Conservation (phyloP, 2,329 filamentous ascomycete genomes). For the Fusarium nelsonii region DNA sequence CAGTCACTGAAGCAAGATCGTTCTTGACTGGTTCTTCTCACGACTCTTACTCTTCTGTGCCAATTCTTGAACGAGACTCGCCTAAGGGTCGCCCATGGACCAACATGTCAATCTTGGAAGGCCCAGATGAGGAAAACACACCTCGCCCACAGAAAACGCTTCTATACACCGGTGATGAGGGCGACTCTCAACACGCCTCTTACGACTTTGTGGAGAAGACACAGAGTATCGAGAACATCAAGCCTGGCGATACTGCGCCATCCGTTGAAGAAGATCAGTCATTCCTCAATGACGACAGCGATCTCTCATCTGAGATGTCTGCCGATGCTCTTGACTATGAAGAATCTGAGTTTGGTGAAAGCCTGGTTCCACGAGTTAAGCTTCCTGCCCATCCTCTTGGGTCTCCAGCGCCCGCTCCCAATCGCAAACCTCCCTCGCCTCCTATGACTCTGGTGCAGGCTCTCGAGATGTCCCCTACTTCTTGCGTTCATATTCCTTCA, state of each 20-base stretch:
- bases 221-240: conserved; percentile 62
- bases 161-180: conserved; percentile 29
- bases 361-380: conserved; percentile 32
- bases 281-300: conserved; percentile 66
- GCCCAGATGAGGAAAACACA: conserved; percentile 57
- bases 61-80: conserved; percentile 77
- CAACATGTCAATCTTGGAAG: conserved; percentile 66
- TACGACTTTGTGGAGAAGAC: conserved; percentile 68
- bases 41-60: conserved; percentile 81
- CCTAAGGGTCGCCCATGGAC: conserved; percentile 68
- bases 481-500: conserved; percentile 42
- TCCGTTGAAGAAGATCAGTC: conserved; percentile 54
- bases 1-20: conserved; percentile 57
- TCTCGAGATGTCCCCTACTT: conserved; percentile 46
- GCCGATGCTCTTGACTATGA: conserved; percentile 61
- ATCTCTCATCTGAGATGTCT: conserved; percentile 74
- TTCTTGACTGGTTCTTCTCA: conserved; percentile 72
- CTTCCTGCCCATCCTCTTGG: conserved; percentile 55
- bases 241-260: conserved; percentile 52
- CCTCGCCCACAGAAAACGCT: conserved; percentile 41
- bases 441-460: conserved; percentile 48
- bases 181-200: conserved; percentile 57
- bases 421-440: conserved; percentile 49
- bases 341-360: conserved; percentile 54
- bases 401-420: conserved; percentile 49